Base-by-base conservation (phyloP, 2,329 filamentous ascomycete species). In the Hypoxylon sp. region DNA sequence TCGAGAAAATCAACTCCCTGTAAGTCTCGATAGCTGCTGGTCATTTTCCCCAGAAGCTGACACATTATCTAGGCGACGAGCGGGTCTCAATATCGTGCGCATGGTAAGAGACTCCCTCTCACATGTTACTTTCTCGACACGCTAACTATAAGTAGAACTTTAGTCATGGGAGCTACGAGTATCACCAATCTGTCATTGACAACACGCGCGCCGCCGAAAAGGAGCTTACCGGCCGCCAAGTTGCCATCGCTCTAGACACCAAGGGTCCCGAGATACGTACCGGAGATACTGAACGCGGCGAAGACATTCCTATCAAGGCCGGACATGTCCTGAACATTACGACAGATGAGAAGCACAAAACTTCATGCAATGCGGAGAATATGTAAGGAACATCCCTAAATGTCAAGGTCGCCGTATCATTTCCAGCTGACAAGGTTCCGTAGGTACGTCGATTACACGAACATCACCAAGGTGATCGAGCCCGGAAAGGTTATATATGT, bases 371-470 rank as follows among this genome's bases (percentile, higher is more conserved):
- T 82, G 91, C 93, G 76, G 88, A 94, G 84, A 97, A 97, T 87
- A 97, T 99, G 96, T 97, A 83, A 82, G 91, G 3, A 53, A 14
- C 4, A 30, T 14, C 2, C 43, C 13, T 30, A 30, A 30, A 30
- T 3, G 5, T 38, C 6, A 13, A 28, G 6, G 13, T 1, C 7
- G 13, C 21, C 5, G 52, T 17, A 2, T 28, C 19, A 17, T 10
- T 1, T 50, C 11, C 5, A 23, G 32, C 62, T 73, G 67, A 73
- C 60, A 41, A 48, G 21, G 21, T 13, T 19, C 17, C 52, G 21
- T 34, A 95, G 93, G 90, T 98, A 94, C 79, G 92, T 98, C 78
- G 95, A 98, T 86, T 98, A 99, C 88, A 97, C 97, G 90, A 99
- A 99, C 88, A 98, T 99, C 83, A 98, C 95, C 84, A 97, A 97